Evolutionary conservation across 441 rosid species (phyloP), one percentile per base, ranked within the genome.

Genomic region (Jatropha multifida): DNA sequence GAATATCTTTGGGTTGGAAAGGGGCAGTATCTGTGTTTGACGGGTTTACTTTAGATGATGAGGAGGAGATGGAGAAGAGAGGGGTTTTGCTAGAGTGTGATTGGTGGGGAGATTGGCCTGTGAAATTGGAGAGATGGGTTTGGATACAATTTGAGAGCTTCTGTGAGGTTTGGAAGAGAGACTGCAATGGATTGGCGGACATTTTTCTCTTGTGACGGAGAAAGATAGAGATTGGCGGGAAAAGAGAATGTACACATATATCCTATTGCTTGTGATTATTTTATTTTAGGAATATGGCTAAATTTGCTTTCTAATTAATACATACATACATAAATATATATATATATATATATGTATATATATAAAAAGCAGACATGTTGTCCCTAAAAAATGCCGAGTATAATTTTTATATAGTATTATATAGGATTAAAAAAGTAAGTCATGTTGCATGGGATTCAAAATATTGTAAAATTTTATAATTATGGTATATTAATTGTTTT

Each of bases 111-210:
- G 74, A 37, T 56, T 76, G 80, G 68, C 69, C 73, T 23, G 77
- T 55, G 80, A 92, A 78, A 74, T 83, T 90, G 4, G 88, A 86
- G 77, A 94, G 76, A 65, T 84, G 94, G 77, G 84, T 79, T 77
- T 88, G 97, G 20, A 94, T 42, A 69, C 88, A 85, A 65, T 42
- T 84, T 18, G 92, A 86, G 46, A 88, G 49, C 59, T 83, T 89
- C 65, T 81, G 86, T 18, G 86, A 71, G 62, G 81, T 84, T 10
- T 76, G 88, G 69, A 85, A 76, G 73, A 92, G 79, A 66, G 82
- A 67, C 68, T 81, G 87, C 74, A 88, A 72, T 72, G 94, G 90
- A 58, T 86, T 86, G 71, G 87, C 96, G 4, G 82, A 74, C 96
- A 89, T 90, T 71, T 49, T 77, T 20, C 2, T 8, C 2, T 20